Conservation (phyloP, 495 filamentous ascomycete species). For the Eremomyces bilateralis region DNA sequence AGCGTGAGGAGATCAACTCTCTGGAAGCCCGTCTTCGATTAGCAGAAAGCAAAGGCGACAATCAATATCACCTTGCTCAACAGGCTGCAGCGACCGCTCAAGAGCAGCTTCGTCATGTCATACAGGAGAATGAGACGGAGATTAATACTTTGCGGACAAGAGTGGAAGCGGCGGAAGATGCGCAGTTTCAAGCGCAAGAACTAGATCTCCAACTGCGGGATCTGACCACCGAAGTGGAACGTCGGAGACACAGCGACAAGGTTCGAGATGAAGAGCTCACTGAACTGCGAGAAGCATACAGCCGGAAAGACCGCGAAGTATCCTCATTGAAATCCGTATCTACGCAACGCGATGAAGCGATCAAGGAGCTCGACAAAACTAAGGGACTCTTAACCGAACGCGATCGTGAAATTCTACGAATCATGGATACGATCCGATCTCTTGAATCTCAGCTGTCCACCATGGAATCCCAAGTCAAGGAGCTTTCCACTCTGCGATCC, state of each 20-base stretch:
- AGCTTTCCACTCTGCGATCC: conserved; percentile 8
- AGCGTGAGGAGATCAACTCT: conserved; percentile 8
- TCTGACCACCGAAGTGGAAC: not conserved
- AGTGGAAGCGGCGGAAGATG: conserved; percentile 9
- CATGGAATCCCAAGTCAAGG: conserved; percentile 13
- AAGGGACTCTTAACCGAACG: conserved; percentile 3
- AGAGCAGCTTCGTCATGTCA: conserved; percentile 11
- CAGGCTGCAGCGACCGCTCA: conserved; percentile 12
- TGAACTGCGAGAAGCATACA: conserved; percentile 3
- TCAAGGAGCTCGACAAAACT: conserved; percentile 1
- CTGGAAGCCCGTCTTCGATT: conserved; percentile 11
- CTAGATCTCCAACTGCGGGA: not conserved
- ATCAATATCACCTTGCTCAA: conserved; percentile 14
- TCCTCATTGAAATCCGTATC: not conserved
- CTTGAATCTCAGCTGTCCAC: conserved; percentile 3
- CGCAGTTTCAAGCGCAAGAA: conserved; percentile 7
- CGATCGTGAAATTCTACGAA: conserved; percentile 8
- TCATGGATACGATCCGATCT: no score
- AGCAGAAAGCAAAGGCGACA: conserved; percentile 13
- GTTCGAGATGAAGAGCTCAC: conserved; percentile 9
- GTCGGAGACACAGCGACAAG: conserved; percentile 4
- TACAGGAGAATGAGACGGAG: conserved; percentile 12
- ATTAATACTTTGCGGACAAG: conserved; percentile 9
- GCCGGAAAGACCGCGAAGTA: not conserved
- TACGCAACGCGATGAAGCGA: not conserved